A percentile compares a stretch with the other conserved stretches of the same genome.
These are phyloP conservation scores for Xylaria sp. DNA, from an alignment of 495 filamentous ascomycete species.

Conservation along the genomic window DNA sequence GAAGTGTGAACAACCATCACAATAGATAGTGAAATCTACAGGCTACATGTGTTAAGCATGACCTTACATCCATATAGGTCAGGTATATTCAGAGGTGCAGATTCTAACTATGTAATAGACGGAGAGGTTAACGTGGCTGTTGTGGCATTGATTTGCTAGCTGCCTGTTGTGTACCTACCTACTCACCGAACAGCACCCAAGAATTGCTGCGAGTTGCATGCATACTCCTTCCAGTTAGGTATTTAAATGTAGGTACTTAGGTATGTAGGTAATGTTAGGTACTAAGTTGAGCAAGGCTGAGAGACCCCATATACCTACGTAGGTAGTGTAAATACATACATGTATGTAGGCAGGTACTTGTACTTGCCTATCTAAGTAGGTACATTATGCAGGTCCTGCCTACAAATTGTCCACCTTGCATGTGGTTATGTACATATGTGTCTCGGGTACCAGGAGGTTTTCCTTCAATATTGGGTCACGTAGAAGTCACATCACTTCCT, in stretches of 20 bases:
- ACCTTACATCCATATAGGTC: neutral
- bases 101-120: neutral
- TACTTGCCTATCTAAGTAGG: neutral
- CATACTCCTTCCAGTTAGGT: neutral
- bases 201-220: neutral
- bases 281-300: too few species aligned
- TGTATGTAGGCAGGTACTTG: neutral
- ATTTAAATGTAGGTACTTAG: neutral
- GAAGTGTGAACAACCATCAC: too few species aligned
- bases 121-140: too few species aligned
- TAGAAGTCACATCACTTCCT: neutral
- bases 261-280: too few species aligned
- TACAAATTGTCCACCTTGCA: too few species aligned
- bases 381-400: too few species aligned
- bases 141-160: neutral
- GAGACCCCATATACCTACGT: too few species aligned
- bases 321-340: too few species aligned
- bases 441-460: neutral
- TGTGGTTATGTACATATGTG: too few species aligned
- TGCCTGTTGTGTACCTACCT: neutral
- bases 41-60: neutral
- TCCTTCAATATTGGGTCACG: neutral
- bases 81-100: neutral
- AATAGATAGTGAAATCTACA: neutral
- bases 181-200: too few species aligned